Evolutionary conservation across 2,329 filamentous ascomycete genomes (phyloP).

Genomic region (Cadophora luteo-olivacea): DNA sequence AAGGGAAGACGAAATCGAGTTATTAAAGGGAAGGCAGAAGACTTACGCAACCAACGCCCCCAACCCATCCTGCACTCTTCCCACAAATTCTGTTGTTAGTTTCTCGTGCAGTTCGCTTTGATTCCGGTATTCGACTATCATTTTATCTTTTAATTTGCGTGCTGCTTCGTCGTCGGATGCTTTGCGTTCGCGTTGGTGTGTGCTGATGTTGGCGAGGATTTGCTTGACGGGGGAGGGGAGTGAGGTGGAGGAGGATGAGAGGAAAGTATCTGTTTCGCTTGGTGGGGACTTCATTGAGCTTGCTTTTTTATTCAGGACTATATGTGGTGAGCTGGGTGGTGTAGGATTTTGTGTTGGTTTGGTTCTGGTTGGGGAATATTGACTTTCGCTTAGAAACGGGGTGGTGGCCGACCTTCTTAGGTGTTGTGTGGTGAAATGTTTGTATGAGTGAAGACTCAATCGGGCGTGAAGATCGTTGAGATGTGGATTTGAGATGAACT

Average conservation of each 20-base stretch:
- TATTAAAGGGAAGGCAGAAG: not conserved
- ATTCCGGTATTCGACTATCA: not conserved
- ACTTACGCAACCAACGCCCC: not conserved
- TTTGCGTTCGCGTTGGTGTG: not conserved
- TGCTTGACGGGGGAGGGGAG: not conserved
- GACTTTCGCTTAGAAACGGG: not conserved
- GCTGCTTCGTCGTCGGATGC: slow-evolving; percentile 1
- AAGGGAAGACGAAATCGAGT: no score
- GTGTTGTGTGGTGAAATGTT: not conserved
- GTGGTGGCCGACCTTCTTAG: not conserved
- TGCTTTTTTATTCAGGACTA: no score
- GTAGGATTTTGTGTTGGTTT: no score
- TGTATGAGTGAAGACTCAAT: not conserved
- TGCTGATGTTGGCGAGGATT: not conserved
- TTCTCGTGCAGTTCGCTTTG: slow-evolving; percentile 1
- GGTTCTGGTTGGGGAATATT: no score
- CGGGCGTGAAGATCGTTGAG: not conserved
- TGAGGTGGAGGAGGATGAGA: not conserved
- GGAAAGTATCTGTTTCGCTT: not conserved
- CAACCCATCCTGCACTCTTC: not conserved
- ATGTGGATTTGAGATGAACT: not conserved
- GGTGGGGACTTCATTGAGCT: not conserved
- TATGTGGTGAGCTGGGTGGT: not conserved
- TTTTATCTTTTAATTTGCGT: not conserved
- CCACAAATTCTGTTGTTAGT: not conserved